A percentile compares a stretch with the other conserved stretches of the same genome.
These are phyloP conservation scores for Penicillium capsulatum DNA, from an alignment of 2,329 filamentous ascomycete genomes.

Conservation along the genomic window DNA sequence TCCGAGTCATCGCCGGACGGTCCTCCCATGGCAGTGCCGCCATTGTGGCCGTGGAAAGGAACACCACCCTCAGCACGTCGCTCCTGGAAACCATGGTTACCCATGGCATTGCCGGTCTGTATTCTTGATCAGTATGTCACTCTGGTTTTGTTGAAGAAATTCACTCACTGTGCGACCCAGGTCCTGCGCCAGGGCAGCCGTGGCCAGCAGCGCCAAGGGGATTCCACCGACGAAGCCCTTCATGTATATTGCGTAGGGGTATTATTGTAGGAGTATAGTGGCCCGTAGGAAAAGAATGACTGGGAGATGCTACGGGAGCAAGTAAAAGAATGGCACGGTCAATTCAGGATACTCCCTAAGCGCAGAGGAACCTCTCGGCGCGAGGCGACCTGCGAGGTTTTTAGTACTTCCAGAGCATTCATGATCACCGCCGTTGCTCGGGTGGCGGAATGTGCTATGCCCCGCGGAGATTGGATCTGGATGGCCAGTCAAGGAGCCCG, in stretches of 20 bases:
- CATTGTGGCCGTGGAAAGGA: slow-evolving; percentile 3
- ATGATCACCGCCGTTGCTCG: slow-evolving; percentile 9
- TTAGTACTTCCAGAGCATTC: slow-evolving; percentile 21
- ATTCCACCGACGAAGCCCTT: slow-evolving; percentile 36
- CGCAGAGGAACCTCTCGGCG: neutral
- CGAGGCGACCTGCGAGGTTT: slow-evolving; percentile 13
- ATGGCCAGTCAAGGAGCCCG: slow-evolving; percentile 1
- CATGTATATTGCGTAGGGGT: too few relatives aligned
- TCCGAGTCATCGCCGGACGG: slow-evolving; percentile 18
- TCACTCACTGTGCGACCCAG: slow-evolving; percentile 17
- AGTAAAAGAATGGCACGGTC: slow-evolving; percentile 20
- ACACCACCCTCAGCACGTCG: slow-evolving; percentile 2
- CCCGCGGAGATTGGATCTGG: slow-evolving; percentile 3
- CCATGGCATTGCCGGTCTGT: neutral
- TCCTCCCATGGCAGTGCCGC: slow-evolving; percentile 21
- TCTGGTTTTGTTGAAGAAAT: neutral
- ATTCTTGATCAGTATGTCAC: neutral
- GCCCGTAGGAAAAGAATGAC: slow-evolving; percentile 20
- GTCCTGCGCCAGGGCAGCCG: slow-evolving; percentile 27
- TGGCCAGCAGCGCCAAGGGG: slow-evolving; percentile 34
- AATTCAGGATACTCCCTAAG: slow-evolving; percentile 8
- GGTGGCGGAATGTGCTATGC: slow-evolving; percentile 16
- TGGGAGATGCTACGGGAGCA: slow-evolving; percentile 11
- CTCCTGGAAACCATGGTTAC: slow-evolving; percentile 7
- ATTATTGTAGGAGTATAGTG: slow-evolving; percentile 6